These are phyloP conservation scores for Athelia psychrophila DNA, from an alignment of 1,284 basidiomycete species.

Conservation along the genomic window DNA sequence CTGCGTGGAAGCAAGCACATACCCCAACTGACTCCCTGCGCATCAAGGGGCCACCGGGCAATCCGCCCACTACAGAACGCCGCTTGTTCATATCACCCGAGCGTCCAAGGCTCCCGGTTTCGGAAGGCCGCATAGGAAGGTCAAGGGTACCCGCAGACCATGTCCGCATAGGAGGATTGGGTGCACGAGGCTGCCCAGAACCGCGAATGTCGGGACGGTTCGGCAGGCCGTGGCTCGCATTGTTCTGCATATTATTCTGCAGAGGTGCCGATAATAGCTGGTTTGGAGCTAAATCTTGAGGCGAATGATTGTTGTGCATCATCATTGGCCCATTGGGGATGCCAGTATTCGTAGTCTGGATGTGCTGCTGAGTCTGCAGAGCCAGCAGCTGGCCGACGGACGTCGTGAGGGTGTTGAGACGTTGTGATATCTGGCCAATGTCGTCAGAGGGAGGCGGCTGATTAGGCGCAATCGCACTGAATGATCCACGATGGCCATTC, in stretches of 20 bases:
- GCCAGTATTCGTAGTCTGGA: conserved; percentile 41
- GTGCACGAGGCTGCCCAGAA: conserved; percentile 44
- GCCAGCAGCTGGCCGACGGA: conserved; percentile 85
- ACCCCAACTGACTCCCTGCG: conserved; percentile 77
- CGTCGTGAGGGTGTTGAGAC: conserved; percentile 77
- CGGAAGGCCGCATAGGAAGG: conserved; percentile 54
- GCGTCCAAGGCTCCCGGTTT: conserved; percentile 28
- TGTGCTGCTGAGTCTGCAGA: conserved; percentile 68
- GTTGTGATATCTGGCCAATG: conserved; percentile 74
- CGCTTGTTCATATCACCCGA: conserved; percentile 53
- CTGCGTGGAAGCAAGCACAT: conserved; percentile 24
- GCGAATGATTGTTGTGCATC: conserved; percentile 42
- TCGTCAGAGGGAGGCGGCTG: conserved; percentile 66
- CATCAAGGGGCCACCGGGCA: conserved; percentile 38
- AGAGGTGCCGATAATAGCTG: conserved; percentile 41
- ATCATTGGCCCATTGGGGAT: conserved; percentile 37
- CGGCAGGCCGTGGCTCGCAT: conserved; percentile 56
- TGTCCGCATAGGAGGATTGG: conserved; percentile 70
- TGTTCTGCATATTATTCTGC: conserved; percentile 31
- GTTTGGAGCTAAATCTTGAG: conserved; percentile 47
- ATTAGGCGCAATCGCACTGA: conserved; percentile 66
- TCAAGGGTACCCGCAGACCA: conserved; percentile 81
- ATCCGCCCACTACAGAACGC: conserved; percentile 51
- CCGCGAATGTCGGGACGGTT: conserved; percentile 59
- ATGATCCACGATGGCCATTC: conserved; percentile 54